A percentile compares a stretch with the other conserved stretches of the same genome.
phyloP scores from a whole-genome alignment of 768 basidiomycete genomes.

The Termitomyces eurrhizus region DNA sequence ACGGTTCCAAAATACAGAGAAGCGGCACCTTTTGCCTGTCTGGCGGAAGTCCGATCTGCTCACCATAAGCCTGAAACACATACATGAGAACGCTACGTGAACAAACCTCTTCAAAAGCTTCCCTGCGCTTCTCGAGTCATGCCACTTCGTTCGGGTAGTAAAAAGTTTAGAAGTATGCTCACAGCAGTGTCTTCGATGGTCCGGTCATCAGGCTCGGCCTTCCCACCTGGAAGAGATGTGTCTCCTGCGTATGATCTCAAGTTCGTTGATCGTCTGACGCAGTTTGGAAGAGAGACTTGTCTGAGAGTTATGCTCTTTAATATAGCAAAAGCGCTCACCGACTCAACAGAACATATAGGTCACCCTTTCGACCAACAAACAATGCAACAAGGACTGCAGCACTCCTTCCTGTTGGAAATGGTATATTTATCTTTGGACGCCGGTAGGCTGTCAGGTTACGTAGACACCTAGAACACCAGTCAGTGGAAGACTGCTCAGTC shows the following conservation, averaged over 20 bases:
- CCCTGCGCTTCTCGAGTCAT: constrained; percentile 54
- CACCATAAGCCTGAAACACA: not conserved
- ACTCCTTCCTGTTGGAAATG: constrained; percentile 52
- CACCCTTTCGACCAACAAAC: constrained; percentile 80
- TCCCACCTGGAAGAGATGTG: constrained; percentile 86
- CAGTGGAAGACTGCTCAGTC: not conserved
- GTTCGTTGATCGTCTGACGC: constrained; percentile 62
- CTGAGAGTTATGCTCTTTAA: not conserved
- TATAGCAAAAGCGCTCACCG: constrained; percentile 41
- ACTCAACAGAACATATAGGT: constrained; percentile 82
- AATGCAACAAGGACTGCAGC: constrained; percentile 82
- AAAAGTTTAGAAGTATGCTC: constrained; percentile 21
- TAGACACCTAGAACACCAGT: constrained; percentile 42
- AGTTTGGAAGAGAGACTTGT: not conserved
- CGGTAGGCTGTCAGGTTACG: constrained; percentile 49
- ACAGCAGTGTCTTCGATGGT: constrained; percentile 82
- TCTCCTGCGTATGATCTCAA: constrained; percentile 81
- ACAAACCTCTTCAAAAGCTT: constrained; percentile 86
- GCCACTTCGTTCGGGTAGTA: not conserved
- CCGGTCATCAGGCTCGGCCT: constrained; percentile 63
- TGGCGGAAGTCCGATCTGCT: constrained; percentile 77
- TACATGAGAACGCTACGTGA: not conserved
- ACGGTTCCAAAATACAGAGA: constrained; percentile 76
- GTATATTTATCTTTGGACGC: constrained; percentile 33
- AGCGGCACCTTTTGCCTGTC: constrained; percentile 69